Base-by-base conservation (phyloP, 2,329 filamentous ascomycete genomes). In the Fusarium continuum region DNA sequence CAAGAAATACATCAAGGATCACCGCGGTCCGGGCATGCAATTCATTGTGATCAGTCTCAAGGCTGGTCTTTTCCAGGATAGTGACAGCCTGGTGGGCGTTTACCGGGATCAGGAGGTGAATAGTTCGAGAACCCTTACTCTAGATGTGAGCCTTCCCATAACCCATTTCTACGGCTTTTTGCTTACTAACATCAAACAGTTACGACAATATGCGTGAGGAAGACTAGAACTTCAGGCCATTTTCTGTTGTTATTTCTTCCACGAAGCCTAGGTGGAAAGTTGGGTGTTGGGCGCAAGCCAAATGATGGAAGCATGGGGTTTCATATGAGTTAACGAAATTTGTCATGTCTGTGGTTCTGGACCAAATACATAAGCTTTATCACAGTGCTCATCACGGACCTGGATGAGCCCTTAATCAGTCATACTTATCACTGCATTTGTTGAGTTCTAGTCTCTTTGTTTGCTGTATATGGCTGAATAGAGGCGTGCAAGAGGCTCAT, bases 31-130 rank as follows among this genome's bases (percentile, higher is more conserved):
- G 2, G 96, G 96, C 13, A 98, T 98, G 93, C 95, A 99, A 76
- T 99, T 99, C 70, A 96, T 99, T 60, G 95, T 99, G 67, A 99
- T 99, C 76, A 93, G 89, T 79, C 84, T 99, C 75, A 99, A 99
- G 84, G 91, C 93, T 0, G 93, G 93, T 2, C 82, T 99, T 53
- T 99, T 98, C 80, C 93, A 99, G 78, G 91, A 96, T 76, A 97
- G 92, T 73, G 93, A 99, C 82, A 96, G 93, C 61, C 77, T 99
- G 70, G 93, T 99, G 5, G 95, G 95, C 46, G 93, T 99, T 10
- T 98, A 97, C 81, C 85, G 95, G 67, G 96, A 99, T 74, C 95
- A 99, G 79, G 88, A 89, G 53, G 91, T 92, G 55, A 99, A 98
- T 78, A 96, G 90, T 72, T 96, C 91, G 69, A 91, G 92, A 78